These are phyloP conservation scores for Staphylotrichum tortipilum DNA, from an alignment of 495 filamentous ascomycete genomes.

Conservation along the genomic window DNA sequence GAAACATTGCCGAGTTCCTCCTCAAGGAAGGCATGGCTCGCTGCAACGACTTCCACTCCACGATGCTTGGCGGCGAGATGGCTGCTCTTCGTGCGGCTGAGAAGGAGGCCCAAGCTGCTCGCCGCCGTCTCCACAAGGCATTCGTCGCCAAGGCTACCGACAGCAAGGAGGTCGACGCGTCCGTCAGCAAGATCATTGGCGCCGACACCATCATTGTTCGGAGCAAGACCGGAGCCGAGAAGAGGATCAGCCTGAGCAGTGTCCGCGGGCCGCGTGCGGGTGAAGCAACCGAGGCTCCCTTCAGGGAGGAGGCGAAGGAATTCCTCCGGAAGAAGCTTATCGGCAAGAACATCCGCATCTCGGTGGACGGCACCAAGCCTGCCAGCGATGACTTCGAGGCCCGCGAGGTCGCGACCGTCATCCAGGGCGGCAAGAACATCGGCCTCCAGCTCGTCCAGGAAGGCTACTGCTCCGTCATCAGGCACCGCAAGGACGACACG, in stretches of 20 bases:
- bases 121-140: slow-evolving; percentile 67
- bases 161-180: slow-evolving; percentile 59
- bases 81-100: slow-evolving; percentile 76
- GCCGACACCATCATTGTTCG: slow-evolving; percentile 84
- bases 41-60: slow-evolving; percentile 90
- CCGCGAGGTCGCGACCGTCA: slow-evolving; percentile 84
- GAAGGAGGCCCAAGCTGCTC: slow-evolving; percentile 66
- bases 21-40: slow-evolving; percentile 81
- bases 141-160: slow-evolving; percentile 55
- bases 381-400: slow-evolving; percentile 88
- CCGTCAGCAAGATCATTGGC: slow-evolving; percentile 74
- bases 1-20: slow-evolving; percentile 82
- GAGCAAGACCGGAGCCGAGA: slow-evolving; percentile 74
- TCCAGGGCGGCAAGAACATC: slow-evolving; percentile 76
- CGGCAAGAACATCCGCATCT: slow-evolving; percentile 85
- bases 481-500: slow-evolving; percentile 84
- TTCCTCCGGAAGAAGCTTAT: slow-evolving; percentile 89
- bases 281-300: slow-evolving; percentile 60
- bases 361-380: slow-evolving; percentile 81
- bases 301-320: slow-evolving; percentile 88
- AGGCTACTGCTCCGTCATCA: slow-evolving; percentile 85
- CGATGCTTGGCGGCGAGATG: slow-evolving; percentile 81
- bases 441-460: slow-evolving; percentile 78
- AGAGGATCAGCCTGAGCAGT: slow-evolving; percentile 85
- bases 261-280: slow-evolving; percentile 72